Base-by-base conservation (phyloP, 495 filamentous ascomycete species). In the Penicillium roqueforti region DNA sequence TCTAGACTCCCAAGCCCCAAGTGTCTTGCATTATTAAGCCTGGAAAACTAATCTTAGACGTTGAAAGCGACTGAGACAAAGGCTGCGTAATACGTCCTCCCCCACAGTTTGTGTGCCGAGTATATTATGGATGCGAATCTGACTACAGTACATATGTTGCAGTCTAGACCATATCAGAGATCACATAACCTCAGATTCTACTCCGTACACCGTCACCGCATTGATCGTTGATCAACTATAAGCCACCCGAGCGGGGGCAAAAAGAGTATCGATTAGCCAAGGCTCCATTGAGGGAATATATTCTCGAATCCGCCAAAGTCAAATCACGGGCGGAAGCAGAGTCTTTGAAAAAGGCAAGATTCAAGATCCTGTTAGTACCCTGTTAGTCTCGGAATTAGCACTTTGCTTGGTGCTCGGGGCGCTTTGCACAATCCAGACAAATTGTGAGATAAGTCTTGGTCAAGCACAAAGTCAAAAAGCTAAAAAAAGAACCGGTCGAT, bases 351-450 rank as follows among this genome's bases (percentile, higher is more conserved):
- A 38, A 20, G 31, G n/a, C 28, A 47, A 47, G 31, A 23, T 38
- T 48, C 42, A 28, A 28, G 20, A 26, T 32, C 46, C 46, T 37
- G 46, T 48, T n/a, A 48, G 46, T 32, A 10, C 16, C 31, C 34
- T 14, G 44, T 7, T 23, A 44, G 23, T 16, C 40, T 22, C 14
- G 10, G 10, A 44, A 28, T 6, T 16, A 46, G 13, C 32, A 14
- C 14, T n/a, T 32, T 37, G 10, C 19, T 34, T 36, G 20, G 46
- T 36, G 46, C 46, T 48, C 46, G 32, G 46, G 46, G 31, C 46
- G 18, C 46, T n/a, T 38, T 48, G 32, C 32, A 36, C 32, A 18
- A 37, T 48, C 46, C 20, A 48, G 46, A 48, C 46, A 22, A 48
- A 4, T 37, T 25, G 20, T 32, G 46, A 37, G 46, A 48, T 38